These are phyloP conservation scores for Solanum piurae DNA, from an alignment of 257 asterid genomes.

Conservation along the genomic window DNA sequence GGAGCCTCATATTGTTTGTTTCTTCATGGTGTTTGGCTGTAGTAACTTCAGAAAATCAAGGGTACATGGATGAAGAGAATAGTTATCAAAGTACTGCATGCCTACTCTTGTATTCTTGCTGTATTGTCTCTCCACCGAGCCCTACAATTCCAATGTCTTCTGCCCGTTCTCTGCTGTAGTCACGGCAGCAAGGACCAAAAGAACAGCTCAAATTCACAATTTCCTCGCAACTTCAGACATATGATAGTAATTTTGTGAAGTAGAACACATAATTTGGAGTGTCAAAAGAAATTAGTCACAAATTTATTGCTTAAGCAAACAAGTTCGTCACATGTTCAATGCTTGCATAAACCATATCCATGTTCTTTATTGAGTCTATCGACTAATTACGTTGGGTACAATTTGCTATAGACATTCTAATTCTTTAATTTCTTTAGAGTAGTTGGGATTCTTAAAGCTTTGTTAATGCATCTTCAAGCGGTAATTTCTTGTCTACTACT, in stretches of 20 bases:
- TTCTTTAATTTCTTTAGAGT: not conserved
- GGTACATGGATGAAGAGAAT: not conserved
- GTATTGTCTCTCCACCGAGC: slow-evolving; percentile 9
- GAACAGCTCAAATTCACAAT: not conserved
- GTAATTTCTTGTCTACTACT: not conserved
- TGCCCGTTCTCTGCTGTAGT: slow-evolving; percentile 25
- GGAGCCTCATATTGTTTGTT: not conserved
- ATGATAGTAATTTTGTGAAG: not conserved
- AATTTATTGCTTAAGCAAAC: not conserved
- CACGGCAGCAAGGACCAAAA: not conserved
- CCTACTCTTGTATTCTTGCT: not conserved
- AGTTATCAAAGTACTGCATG: not conserved
- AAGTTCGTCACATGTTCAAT: not conserved
- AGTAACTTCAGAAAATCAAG: not conserved
- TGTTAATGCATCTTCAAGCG: not conserved
- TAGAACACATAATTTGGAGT: not conserved
- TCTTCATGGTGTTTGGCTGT: not conserved
- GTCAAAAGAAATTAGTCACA: not conserved
- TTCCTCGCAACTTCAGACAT: not conserved
- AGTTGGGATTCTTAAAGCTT: not conserved
- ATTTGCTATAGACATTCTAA: not conserved
- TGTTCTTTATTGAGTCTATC: not conserved
- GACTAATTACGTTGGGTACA: not conserved
- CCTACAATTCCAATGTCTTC: slow-evolving; percentile 21
- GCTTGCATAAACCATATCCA: not conserved